These are phyloP conservation scores for Erigeron philadelphicus DNA, from an alignment of 140 eudicot species.

Conservation along the genomic window DNA sequence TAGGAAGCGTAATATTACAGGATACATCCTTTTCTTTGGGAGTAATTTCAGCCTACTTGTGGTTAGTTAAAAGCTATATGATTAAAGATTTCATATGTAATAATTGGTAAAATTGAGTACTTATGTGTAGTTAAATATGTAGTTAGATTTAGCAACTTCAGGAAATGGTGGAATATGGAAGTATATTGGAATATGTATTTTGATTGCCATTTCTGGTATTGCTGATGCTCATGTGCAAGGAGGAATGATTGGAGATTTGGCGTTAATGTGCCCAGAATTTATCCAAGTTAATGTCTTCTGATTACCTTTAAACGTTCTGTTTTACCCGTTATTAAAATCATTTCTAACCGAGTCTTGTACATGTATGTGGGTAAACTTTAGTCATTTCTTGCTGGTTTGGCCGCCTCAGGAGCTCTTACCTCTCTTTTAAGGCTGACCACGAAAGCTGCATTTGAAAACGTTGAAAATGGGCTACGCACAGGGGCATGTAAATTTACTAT, in stretches of 20 bases:
- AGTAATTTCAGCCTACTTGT: slow-evolving; percentile 44
- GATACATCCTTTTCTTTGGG: slow-evolving; percentile 44
- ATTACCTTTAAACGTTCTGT: too few species aligned
- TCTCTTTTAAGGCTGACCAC: slow-evolving; percentile 57
- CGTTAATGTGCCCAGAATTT: slow-evolving; percentile 69
- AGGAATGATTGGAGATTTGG: slow-evolving; percentile 70
- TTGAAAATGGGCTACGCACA: slow-evolving; percentile 46
- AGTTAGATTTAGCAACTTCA: slow-evolving; percentile 62
- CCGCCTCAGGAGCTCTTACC: slow-evolving; percentile 72
- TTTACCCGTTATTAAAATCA: background rate
- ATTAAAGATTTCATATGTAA: too few species aligned
- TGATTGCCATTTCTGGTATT: slow-evolving; percentile 52
- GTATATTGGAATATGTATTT: slow-evolving; percentile 45
- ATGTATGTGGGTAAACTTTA: slow-evolving; percentile 32
- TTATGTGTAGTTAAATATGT: background rate
- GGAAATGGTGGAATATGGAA: slow-evolving; percentile 64
- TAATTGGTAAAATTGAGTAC: too few species aligned
- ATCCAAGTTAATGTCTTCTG: slow-evolving; percentile 38
- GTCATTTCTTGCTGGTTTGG: slow-evolving; percentile 63
- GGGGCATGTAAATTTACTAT: slow-evolving; percentile 41
- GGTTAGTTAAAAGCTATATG: slow-evolving; percentile 23
- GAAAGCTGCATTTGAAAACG: slow-evolving; percentile 50
- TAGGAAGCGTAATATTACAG: slow-evolving; percentile 52
- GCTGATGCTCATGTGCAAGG: slow-evolving; percentile 80
- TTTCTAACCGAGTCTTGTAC: slow-evolving; percentile 7